These are phyloP conservation scores for Capniomyces stellatus DNA, from an alignment of 371 early-diverging fungal genomes.

Conservation along the genomic window DNA sequence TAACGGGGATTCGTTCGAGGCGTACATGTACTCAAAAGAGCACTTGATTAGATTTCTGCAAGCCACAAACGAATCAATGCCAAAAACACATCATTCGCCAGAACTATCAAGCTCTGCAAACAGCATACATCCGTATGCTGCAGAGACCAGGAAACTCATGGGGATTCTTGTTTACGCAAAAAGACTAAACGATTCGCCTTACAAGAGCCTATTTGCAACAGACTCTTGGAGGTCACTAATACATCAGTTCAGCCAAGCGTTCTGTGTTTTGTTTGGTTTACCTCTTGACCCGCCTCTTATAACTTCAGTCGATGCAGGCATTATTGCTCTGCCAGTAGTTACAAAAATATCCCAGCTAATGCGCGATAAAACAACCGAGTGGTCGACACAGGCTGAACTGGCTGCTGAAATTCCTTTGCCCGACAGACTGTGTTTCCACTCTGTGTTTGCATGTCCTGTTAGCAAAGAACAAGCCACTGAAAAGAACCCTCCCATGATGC, in stretches of 20 bases:
- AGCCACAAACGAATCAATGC: not conserved
- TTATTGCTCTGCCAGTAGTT: conserved; percentile 74
- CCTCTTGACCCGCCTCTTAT: conserved; percentile 62
- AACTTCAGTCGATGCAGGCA: conserved; percentile 58
- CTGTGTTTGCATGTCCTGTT: conserved; percentile 95
- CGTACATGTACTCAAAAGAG: conserved; percentile 50
- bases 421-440: conserved; percentile 68
- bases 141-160: conserved; percentile 26
- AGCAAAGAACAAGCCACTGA: conserved; percentile 82
- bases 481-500: conserved; percentile 95
- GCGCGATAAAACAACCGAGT: conserved; percentile 32
- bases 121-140: conserved; percentile 1
- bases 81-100: conserved; percentile 30
- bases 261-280: conserved; percentile 64
- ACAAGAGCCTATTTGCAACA: conserved; percentile 10
- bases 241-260: conserved; percentile 60
- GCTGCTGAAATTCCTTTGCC: conserved; percentile 74
- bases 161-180: conserved; percentile 16
- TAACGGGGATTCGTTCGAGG: conserved; percentile 26
- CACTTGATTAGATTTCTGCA: conserved; percentile 36
- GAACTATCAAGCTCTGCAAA: not conserved
- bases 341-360: conserved; percentile 62
- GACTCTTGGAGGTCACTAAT: conserved; percentile 39
- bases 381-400: conserved; percentile 79
- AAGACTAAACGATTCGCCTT: conserved; percentile 11